These are phyloP conservation scores for Polytrichum formosum DNA, from an alignment of 225 moss, liverwort and hornwort species.

Conservation along the genomic window DNA sequence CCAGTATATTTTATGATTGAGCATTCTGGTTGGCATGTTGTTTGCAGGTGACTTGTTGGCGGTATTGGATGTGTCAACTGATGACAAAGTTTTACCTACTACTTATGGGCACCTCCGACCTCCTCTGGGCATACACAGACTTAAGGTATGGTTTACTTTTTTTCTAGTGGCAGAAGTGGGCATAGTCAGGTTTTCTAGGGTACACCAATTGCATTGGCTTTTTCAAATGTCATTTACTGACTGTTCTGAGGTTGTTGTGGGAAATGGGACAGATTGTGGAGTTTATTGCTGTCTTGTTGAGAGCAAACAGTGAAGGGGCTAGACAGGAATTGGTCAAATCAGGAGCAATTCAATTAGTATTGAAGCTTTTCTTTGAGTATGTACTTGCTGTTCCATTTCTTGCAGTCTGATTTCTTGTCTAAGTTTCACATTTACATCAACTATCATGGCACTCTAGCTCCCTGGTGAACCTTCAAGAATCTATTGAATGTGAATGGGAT, in stretches of 20 bases:
- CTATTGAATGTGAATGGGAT: no score
- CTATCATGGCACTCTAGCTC: no score
- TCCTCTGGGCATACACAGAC: constrained; percentile 87
- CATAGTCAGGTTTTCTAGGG: no score
- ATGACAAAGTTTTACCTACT: constrained; percentile 83
- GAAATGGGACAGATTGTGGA: constrained; percentile 78
- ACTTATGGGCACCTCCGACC: constrained; percentile 92
- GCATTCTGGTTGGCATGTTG: not conserved
- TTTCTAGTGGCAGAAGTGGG: no score
- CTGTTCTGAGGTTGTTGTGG: constrained; percentile 13
- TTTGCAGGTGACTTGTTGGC: constrained; percentile 86
- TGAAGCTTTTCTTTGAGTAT: constrained; percentile 93
- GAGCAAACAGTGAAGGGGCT: constrained; percentile 93
- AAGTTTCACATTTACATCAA: no score
- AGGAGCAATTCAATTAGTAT: constrained; percentile 80
- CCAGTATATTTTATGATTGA: no score
- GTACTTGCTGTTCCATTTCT: constrained; percentile 8
- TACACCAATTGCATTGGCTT: no score
- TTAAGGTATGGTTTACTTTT: constrained; percentile 55
- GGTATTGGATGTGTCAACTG: constrained; percentile 77
- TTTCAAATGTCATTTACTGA: not conserved
- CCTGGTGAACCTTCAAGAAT: no score
- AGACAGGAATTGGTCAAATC: constrained; percentile 82
- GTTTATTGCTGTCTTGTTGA: constrained; percentile 94
- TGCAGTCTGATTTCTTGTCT: no score